Evolutionary conservation across 139 green algal species (phyloP), one percentile per base, ranked within the genome.

Genomic region (Picochlorum sp.): DNA sequence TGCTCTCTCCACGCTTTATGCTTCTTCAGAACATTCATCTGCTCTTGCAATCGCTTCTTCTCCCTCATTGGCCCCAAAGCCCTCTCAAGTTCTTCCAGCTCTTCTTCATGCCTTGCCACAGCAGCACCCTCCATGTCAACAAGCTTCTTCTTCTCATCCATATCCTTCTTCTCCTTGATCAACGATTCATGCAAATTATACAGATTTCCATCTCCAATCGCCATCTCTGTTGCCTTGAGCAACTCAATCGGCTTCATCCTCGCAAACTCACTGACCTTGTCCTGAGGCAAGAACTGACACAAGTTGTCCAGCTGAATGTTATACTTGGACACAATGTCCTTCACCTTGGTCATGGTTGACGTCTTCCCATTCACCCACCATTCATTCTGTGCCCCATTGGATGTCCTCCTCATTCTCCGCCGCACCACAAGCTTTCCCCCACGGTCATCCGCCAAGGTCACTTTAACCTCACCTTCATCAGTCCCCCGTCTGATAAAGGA

Each of bases 231-330:
- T 16, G 90, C 86, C 37, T 68, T 24, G 65, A 99, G 84, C 52
- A 98, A 80, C 72, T 95, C 67, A 6, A 74, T 64, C 1, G 83
- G 73, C 51, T 84, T 82, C 73, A 98, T 75, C 3, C 66, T 65
- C 0, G 94, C 85, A 79, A 99, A 99, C 60, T 88, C 80, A 6
- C 76, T 71, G 45, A 99, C 92, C 60, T 85, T 85, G 6, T 49
- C 31, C n/a, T 57, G 31, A 54, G 49, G 41, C 13, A 66, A 59
- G 34, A 63, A 74, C 80, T 91, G 86, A 60, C 90, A 97, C 9
- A 99, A 75, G 81, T 98, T 99, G 69, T 96, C 88, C 41, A 99
- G 81, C 81, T 99, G 94, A 15, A 98, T 85, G 68, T 95, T 89
- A 21, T 93, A 70, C 0, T 72, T 51, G 15, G 73, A 72, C 28